Base-by-base conservation (phyloP, 768 basidiomycete species). In the Tylopilus balloui region DNA sequence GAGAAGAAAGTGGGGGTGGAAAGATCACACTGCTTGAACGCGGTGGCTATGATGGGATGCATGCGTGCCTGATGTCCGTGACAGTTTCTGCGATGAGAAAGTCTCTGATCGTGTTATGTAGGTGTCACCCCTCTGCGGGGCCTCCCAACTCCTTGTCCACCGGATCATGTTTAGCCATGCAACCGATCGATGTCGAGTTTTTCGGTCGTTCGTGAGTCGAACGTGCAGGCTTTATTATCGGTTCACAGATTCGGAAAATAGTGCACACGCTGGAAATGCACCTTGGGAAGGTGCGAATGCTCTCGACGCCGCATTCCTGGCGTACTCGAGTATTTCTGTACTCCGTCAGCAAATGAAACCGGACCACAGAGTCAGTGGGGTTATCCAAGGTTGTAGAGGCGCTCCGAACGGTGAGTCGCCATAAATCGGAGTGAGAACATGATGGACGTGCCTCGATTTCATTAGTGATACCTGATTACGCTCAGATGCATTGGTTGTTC, bases 221-320 rank as follows among this genome's bases (percentile, higher is more conserved):
- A 6, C 41, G 21, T 31, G 37, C 20, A 42, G 27, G 20, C 11
- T 40, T 41, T 35, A 38, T 27, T 46, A 23, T 25, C 21, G 7
- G 52, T 37, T 53, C 25, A 51, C 51, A 27, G 32, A 43, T 48
- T 17, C 34, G 54, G 14, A 43, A 29, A 50, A 24, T 55, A 89
- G 85, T 38, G 86, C 88, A 6, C 88, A 90, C 57, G 88, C 88
- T 14, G 84, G 82, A n/a, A 78, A 75, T 28, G 79, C 86, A 11
- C 90, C 90, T 4, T 92, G 91, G 82, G 88, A 93, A 66, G 91
- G 86, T 20, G 78, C 77, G 35, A 93, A 93, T 60, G 89, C 91
- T 12, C 77, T 91, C 37, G 92, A 94, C 60, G 92, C 92, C 0
- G 91, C 91, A 1, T 86, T 92, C 63, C 69, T 90, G 9, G 86